Base-by-base conservation (phyloP, 2,329 filamentous ascomycete species). In the Colletotrichum abscissum region DNA sequence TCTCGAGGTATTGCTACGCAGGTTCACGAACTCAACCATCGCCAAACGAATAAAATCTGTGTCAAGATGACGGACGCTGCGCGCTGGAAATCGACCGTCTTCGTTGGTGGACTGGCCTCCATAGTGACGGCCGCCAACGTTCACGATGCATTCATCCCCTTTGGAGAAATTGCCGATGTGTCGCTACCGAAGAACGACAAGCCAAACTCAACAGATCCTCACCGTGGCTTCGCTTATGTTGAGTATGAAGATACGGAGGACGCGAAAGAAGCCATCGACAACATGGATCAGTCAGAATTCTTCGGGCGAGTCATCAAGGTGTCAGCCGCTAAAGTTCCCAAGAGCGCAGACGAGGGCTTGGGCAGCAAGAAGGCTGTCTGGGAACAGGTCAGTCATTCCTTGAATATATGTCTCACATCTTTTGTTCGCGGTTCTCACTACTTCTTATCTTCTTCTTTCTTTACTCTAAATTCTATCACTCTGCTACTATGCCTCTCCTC, bases 231-330 rank as follows among this genome's bases (percentile, higher is more conserved):
- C 82, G 97, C 95, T 72, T 98, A 99, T 81, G 94, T 99, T 63
- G 97, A 99, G 80, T 99, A 94, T 80, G 95, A 98, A 78, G 90
- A 95, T 70, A 88, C 91, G 14, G 90, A 92, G 70, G 97, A 99
- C 83, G 96, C 95, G 33, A 92, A 92, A 79, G 96, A 98, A 84
- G 97, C 97, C 63, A 98, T 99, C 82, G 95, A 98, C 87, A 99
- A 99, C 81, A 98, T 99, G 96, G 95, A 99, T 81, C 95, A 98
- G 82, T 93, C 95, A 74, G 96, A 98, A 84, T 90, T 99, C 58
- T 98, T 96, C 81, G 97, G 97, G 12, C 91, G 94, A 73, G 92
- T 97, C 16, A 93, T 99, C 81, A 98, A 95, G 82, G 96, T 98
- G 64, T 95, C 95, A 57, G 90, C 93, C 68, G 97, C 97, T 56